Evolutionary conservation across 306 rosid genomes (phyloP).

Genomic region (Quercus variabilis): DNA sequence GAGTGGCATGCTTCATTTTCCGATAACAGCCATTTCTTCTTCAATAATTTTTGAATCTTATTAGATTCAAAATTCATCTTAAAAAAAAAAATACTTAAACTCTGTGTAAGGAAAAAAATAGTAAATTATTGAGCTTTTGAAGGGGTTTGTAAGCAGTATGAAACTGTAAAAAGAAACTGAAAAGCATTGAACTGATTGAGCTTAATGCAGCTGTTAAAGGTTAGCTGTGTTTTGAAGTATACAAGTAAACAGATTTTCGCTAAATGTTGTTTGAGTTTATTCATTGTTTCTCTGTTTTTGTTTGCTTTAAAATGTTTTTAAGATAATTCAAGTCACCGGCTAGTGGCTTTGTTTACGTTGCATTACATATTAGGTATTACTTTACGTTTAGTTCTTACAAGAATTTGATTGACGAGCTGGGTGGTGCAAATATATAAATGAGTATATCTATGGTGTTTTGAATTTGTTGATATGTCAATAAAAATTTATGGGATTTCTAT

Average conservation of each 20-base stretch:
- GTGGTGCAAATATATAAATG: not conserved
- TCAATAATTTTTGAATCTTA: no score
- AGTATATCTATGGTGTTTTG: not conserved
- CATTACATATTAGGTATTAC: no score
- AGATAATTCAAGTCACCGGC: not conserved
- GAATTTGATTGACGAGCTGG: not conserved
- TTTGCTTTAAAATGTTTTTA: not conserved
- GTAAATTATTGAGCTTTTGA: not conserved
- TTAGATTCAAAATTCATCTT: no score
- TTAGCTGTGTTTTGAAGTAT: not conserved
- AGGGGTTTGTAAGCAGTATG: not conserved
- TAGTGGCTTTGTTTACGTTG: no score
- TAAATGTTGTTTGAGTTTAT: not conserved
- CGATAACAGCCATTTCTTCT: no score
- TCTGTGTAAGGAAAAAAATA: no score
- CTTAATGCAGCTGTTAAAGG: not conserved
- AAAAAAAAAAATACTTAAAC: no score
- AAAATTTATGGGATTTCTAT: not conserved
- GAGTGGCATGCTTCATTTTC: no score
- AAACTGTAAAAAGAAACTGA: not conserved
- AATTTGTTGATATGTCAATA: not conserved
- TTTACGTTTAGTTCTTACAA: not conserved
- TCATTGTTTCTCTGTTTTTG: not conserved
- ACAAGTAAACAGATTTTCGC: not conserved
- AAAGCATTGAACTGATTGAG: not conserved